Evolutionary conservation across 2,329 filamentous ascomycete species (phyloP), one percentile per base, ranked within the genome.

Genomic region (Corynespora cassiicola): DNA sequence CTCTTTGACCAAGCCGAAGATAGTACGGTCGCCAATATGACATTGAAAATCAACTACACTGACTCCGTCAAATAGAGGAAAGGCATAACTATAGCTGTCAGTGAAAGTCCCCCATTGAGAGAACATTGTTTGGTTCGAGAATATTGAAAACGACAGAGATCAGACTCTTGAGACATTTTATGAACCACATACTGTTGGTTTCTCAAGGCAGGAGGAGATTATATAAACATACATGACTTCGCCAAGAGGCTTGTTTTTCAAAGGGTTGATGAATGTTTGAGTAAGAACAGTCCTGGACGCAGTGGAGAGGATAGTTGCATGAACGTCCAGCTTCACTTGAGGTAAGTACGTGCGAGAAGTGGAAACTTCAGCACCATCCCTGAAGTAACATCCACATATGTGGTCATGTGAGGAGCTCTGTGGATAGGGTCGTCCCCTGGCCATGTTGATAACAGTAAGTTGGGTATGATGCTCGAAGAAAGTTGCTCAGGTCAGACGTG

Each of bases 31-130:
- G 25, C 76, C 82, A 32, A 88, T 74, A 6, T 71, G 76, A 64
- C 84, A 88, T 5, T 73, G 76, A 49, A 88, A 89, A 4, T 71
- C 75, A 7, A 84, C 82, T 1, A 90, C 79, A 2, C 79, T 82
- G 9, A 86, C 81, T 10, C 85, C 85, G 57, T 87, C 84, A 47
- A 84, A 86, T 0, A 89, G 72, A 0, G 86, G 86, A 46, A 89
- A 89, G 0, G 76, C 74, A 57, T 89, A 90, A 14, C 48, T 52
- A 20, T 10, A 11, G 11, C 25, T 2, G 15, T 45, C 20, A 41
- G 37, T 16, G 15, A 12, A 4, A 20, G 24, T 21, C 10, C 11
- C 14, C 21, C 25, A 12, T 18, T 20, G 6, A 9, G 14, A 19
- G 18, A 22, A 16, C 9, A 24, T 7, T 7, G 14, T 24, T 5